phyloP scores from a whole-genome alignment of 2,329 filamentous ascomycete genomes.

The Microsporum ferrugineum region DNA sequence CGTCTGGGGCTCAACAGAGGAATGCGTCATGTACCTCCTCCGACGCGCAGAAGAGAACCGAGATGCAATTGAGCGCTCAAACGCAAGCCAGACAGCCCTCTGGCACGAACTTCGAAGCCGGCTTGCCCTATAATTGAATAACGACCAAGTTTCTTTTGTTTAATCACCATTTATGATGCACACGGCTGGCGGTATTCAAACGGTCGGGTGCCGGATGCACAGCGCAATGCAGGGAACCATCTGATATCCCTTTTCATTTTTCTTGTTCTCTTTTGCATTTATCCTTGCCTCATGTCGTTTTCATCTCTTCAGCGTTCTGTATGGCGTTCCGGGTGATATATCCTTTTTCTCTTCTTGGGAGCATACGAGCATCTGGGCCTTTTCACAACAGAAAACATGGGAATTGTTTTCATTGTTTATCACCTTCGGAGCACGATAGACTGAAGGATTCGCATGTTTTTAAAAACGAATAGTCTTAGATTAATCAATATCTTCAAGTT shows the following conservation, averaged over 20 bases:
- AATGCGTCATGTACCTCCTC: conserved; percentile 51
- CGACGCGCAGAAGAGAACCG: conserved; percentile 63
- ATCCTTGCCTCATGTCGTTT: not conserved
- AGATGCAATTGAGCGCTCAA: conserved; percentile 45
- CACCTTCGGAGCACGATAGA: not conserved
- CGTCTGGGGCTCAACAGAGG: conserved; percentile 48
- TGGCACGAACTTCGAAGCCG: conserved; percentile 14
- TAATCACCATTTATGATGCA: not conserved
- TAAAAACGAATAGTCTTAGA: not conserved
- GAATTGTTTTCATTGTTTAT: conserved; percentile 1
- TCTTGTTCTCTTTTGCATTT: not conserved
- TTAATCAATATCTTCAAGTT: not conserved
- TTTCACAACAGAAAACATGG: not conserved
- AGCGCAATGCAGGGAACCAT: not conserved
- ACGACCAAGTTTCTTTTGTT: not conserved
- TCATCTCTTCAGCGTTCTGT: not conserved
- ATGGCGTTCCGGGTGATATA: not conserved
- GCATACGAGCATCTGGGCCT: not conserved
- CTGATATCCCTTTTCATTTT: not conserved
- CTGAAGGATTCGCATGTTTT: conserved; percentile 1
- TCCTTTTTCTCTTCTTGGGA: not conserved
- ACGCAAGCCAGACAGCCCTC: conserved; percentile 12
- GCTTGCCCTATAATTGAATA: not conserved
- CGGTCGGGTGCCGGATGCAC: not conserved
- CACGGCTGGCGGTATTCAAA: not conserved